Evolutionary conservation across 805 yeast species (phyloP).

Genomic region (Alloascoidea africana): DNA sequence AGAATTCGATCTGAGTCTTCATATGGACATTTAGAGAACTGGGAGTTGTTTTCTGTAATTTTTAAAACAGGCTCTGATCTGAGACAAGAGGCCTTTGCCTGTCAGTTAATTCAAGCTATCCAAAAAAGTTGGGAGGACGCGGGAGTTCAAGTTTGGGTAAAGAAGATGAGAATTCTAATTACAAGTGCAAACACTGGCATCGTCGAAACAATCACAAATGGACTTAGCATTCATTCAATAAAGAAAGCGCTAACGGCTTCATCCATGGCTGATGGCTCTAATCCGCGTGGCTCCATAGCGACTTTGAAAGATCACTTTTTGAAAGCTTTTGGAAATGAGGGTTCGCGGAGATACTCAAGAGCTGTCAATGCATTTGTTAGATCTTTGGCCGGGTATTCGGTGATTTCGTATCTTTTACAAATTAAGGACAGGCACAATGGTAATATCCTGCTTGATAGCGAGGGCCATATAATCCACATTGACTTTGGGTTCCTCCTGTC

Average conservation of each 20-base stretch:
- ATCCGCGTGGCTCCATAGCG: constrained; percentile 55
- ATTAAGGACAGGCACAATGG: constrained; percentile 98
- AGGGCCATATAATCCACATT: constrained; percentile 89
- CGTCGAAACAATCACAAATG: constrained; percentile 93
- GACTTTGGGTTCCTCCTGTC: constrained; percentile 91
- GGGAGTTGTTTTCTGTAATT: constrained; percentile 93
- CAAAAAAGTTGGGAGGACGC: constrained; percentile 69
- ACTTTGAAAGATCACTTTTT: constrained; percentile 67
- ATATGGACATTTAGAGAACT: constrained; percentile 75
- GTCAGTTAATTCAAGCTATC: constrained; percentile 81
- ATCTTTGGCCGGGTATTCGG: constrained; percentile 87
- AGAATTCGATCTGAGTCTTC: constrained; percentile 67
- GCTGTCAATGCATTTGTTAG: constrained; percentile 80
- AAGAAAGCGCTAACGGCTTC: constrained; percentile 81
- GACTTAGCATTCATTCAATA: constrained; percentile 85
- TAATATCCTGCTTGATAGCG: constrained; percentile 88
- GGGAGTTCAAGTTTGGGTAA: constrained; percentile 74
- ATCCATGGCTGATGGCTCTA: constrained; percentile 49
- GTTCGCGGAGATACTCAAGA: constrained; percentile 36
- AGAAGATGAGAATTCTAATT: constrained; percentile 79
- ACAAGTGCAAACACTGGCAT: constrained; percentile 86
- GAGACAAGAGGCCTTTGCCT: constrained; percentile 96
- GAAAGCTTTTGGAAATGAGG: constrained; percentile 55
- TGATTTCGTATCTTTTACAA: constrained; percentile 79
- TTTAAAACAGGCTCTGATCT: constrained; percentile 93